Evolutionary conservation across 2,329 filamentous ascomycete species (phyloP).

Genomic region (Chalaropsis ovoidea): DNA sequence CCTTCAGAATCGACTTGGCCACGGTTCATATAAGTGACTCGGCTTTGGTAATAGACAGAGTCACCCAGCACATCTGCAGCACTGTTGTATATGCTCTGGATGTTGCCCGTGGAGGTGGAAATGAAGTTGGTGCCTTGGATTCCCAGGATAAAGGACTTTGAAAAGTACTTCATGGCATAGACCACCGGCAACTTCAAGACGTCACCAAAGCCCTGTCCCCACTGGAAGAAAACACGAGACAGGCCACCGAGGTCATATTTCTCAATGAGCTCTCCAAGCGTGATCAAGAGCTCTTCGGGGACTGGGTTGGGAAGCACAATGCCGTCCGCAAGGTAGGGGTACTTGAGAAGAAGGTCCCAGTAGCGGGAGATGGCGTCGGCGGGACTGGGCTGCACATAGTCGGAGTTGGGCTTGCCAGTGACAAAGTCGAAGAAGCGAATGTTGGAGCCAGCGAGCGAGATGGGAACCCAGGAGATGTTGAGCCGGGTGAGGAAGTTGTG

Average conservation of each 20-base stretch:
- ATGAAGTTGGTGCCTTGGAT: slow-evolving; percentile 85
- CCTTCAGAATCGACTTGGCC: slow-evolving; percentile 63
- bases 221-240: slow-evolving; percentile 32
- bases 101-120: slow-evolving; percentile 72
- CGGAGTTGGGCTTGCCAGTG: slow-evolving; percentile 3
- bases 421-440: slow-evolving; percentile 19
- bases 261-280: slow-evolving; percentile 36
- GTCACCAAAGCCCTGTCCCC: slow-evolving; percentile 35
- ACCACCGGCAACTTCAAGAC: slow-evolving; percentile 34
- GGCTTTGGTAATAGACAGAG: slow-evolving; percentile 82
- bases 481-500: slow-evolving; percentile 78
- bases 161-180: slow-evolving; percentile 35
- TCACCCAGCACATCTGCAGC: slow-evolving; percentile 67
- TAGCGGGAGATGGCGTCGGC: slow-evolving; percentile 7
- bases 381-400: slow-evolving; percentile 6
- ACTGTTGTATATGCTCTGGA: slow-evolving; percentile 81
- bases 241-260: slow-evolving; percentile 36
- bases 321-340: slow-evolving; percentile 16
- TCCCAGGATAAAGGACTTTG: slow-evolving; percentile 37
- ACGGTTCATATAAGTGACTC: slow-evolving; percentile 86
- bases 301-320: slow-evolving; percentile 36
- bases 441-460: neutral
- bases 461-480: slow-evolving; percentile 36
- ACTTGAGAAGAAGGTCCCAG: slow-evolving; percentile 12
- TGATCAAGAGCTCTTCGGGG: slow-evolving; percentile 37